Conservation (phyloP, 305 asterid species). For the Fraxinus ornus region DNA sequence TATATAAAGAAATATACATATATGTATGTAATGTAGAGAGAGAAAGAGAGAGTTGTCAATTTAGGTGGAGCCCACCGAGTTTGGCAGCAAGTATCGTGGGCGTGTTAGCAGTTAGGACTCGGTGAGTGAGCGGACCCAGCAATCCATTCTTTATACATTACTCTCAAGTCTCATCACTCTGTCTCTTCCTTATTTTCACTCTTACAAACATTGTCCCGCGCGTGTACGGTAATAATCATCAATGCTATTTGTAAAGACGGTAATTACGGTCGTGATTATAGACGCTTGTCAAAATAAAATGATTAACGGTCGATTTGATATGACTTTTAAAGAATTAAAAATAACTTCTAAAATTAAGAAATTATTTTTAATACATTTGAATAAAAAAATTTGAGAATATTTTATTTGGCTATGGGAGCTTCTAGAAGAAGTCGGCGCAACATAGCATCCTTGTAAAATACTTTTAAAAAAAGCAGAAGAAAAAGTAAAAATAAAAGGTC, state of each 20-base stretch:
- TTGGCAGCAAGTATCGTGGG: slow-evolving; percentile 41
- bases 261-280: neutral
- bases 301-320: neutral
- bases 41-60: slow-evolving; percentile 29
- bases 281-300: neutral
- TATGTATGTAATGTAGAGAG: neutral
- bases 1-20: neutral
- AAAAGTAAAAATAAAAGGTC: no score
- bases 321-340: no score
- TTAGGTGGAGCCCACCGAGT: slow-evolving; percentile 27
- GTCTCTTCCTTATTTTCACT: slow-evolving; percentile 13
- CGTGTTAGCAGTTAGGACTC: slow-evolving; percentile 37
- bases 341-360: no score
- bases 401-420: neutral
- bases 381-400: no score
- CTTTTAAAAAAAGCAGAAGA: no score
- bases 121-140: slow-evolving; percentile 7
- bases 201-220: slow-evolving; percentile 13
- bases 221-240: neutral
- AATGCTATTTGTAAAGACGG: neutral
- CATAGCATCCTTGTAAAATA: no score
- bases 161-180: slow-evolving; percentile 37
- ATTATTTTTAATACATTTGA: no score
- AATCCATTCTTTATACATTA: slow-evolving; percentile 24
- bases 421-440: no score